Conservation (phyloP, 176 grass and related monocot species). For the Aegilops umbellulata region DNA sequence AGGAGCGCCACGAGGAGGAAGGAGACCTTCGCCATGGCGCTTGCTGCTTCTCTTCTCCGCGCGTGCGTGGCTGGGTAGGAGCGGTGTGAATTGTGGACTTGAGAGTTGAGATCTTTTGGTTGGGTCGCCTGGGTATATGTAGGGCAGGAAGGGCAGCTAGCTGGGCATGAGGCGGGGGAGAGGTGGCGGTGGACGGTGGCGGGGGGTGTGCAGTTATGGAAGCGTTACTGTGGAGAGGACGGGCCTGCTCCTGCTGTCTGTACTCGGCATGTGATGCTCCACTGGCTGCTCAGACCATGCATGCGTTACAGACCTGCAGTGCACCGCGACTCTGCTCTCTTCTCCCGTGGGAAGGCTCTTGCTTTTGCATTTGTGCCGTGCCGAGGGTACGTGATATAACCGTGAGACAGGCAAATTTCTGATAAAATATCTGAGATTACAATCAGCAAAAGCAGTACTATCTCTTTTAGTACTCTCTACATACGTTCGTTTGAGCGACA, state of each 20-base stretch:
- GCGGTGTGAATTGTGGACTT: not conserved
- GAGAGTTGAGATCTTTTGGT: not conserved
- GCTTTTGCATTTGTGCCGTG: not conserved
- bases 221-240: not conserved
- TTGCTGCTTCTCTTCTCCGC: too few species aligned
- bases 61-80: not conserved
- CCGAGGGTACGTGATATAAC: too few species aligned
- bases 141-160: not conserved
- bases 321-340: not conserved
- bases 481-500: too few species aligned
- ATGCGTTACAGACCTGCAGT: not conserved
- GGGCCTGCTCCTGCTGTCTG: not conserved
- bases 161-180: not conserved
- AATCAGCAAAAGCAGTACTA: too few species aligned
- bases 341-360: not conserved
- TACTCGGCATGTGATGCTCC: conserved; percentile 36
- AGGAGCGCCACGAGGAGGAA: conserved; percentile 23
- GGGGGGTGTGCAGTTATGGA: conserved; percentile 14
- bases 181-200: not conserved
- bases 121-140: not conserved
- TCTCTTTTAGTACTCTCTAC: too few species aligned
- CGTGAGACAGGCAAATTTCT: too few species aligned
- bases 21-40: conserved; percentile 25
- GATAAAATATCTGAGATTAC: too few species aligned
- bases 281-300: conserved; percentile 6